Conservation (phyloP, 1,139 yeast species). For the Kodamaea fungicola region DNA sequence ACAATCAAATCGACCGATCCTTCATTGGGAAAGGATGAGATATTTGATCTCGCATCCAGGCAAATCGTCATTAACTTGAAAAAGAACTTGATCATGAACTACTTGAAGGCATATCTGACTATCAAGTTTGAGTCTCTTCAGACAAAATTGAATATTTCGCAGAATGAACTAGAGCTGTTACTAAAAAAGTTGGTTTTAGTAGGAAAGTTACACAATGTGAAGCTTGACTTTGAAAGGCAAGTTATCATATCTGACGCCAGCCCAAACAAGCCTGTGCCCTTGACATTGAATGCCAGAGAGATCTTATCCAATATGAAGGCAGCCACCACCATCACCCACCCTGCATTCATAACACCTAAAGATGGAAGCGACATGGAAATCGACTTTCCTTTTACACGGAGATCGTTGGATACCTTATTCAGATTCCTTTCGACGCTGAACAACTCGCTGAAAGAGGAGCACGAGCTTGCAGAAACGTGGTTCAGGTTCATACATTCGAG, state of each 20-base stretch:
- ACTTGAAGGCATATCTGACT: conserved; percentile 27
- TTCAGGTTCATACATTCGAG: conserved; percentile 24
- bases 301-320: conserved; percentile 25
- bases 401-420: conserved; percentile 14
- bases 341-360: not conserved
- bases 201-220: conserved; percentile 41
- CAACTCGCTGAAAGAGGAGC: conserved; percentile 16
- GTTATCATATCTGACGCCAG: conserved; percentile 16
- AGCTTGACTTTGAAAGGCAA: conserved; percentile 44
- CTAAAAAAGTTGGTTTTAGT: conserved; percentile 39
- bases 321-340: conserved; percentile 3
- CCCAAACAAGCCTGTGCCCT: conserved; percentile 11
- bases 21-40: conserved; percentile 26
- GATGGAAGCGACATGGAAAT: conserved; percentile 11
- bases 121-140: conserved; percentile 26
- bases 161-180: conserved; percentile 34
- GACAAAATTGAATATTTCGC: conserved; percentile 18
- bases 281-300: conserved; percentile 19
- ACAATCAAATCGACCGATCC: conserved; percentile 17
- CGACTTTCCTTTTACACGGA: conserved; percentile 8
- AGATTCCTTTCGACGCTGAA: conserved; percentile 5
- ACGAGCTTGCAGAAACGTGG: conserved; percentile 26
- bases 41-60: conserved; percentile 25
- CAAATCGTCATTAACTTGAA: conserved; percentile 31
- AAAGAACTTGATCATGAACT: conserved; percentile 26